A percentile compares a stretch with the other conserved stretches of the same genome.
Evolutionary conservation across 75 land plant species (phyloP).

Genomic region (Cunninghamia lanceolata): DNA sequence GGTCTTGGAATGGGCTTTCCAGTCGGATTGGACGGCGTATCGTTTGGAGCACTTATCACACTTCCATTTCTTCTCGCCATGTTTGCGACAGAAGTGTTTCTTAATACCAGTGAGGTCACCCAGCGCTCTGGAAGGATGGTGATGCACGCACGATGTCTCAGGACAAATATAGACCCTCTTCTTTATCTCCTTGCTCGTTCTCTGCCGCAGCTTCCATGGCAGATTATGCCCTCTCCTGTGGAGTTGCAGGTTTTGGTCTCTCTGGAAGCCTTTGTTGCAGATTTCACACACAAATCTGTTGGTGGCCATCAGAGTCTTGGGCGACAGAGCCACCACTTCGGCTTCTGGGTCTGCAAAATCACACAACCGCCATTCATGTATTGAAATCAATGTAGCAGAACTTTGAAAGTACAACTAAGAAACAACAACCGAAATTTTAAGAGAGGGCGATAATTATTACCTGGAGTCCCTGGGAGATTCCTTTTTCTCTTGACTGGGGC

Average conservation of each 20-base stretch:
- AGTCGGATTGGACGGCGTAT: constrained; percentile 63
- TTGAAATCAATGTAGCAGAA: not conserved
- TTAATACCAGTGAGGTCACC: constrained; percentile 65
- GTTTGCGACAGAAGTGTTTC: constrained; percentile 53
- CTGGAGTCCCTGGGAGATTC: constrained; percentile 76
- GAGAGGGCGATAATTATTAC: constrained; percentile 9
- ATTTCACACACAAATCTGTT: constrained; percentile 82
- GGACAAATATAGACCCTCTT: constrained; percentile 64
- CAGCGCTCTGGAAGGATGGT: constrained; percentile 49
- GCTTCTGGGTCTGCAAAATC: constrained; percentile 70
- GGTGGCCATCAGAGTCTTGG: constrained; percentile 76
- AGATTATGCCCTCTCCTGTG: constrained; percentile 78
- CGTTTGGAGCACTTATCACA: constrained; percentile 62
- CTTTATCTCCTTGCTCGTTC: constrained; percentile 58
- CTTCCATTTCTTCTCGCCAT: constrained; percentile 62
- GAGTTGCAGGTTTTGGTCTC: constrained; percentile 78
- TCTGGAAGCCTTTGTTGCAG: constrained; percentile 78
- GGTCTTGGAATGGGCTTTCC: constrained; percentile 68
- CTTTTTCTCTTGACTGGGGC: constrained; percentile 49
- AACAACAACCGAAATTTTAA: not conserved
- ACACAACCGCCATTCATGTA: not conserved
- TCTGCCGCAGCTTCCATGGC: constrained; percentile 79
- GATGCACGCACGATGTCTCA: constrained; percentile 45
- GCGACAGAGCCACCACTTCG: constrained; percentile 75
- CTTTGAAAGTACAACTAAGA: no score